These are phyloP conservation scores for Sporothrix brunneoviolacea DNA, from an alignment of 2,329 filamentous ascomycete species.

Conservation along the genomic window DNA sequence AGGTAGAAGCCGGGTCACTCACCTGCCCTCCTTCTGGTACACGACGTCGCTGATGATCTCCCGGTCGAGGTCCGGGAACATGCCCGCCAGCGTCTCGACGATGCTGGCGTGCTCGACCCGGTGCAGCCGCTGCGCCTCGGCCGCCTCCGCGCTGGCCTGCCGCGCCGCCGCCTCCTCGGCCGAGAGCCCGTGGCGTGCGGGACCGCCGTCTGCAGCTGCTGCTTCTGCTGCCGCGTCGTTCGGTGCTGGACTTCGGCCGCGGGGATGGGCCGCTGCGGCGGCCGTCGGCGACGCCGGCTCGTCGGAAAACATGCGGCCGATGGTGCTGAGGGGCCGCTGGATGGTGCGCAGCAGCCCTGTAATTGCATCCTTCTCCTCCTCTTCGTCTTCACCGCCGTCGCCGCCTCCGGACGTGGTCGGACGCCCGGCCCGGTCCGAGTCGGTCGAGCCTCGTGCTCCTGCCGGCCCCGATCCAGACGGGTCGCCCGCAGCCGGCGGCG, in stretches of 20 bases:
- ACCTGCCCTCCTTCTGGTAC: constrained; percentile 89
- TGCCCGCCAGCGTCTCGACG: constrained; percentile 87
- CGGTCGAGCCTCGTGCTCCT: constrained; percentile 34
- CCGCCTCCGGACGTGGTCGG: constrained; percentile 35
- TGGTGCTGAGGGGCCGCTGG: constrained; percentile 81
- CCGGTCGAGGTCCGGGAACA: constrained; percentile 93
- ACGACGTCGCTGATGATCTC: constrained; percentile 97
- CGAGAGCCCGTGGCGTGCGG: constrained; percentile 43
- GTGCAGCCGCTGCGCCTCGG: constrained; percentile 78
- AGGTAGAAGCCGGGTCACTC: constrained; percentile 39
- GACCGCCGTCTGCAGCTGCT: no score
- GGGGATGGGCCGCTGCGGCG: constrained; percentile 28
- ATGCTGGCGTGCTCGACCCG: constrained; percentile 81
- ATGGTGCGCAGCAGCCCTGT: constrained; percentile 82
- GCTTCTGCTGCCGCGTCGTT: constrained; percentile 3
- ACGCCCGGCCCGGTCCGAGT: constrained; percentile 27
- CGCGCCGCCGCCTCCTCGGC: constrained; percentile 84
- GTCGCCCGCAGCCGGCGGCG: neutral
- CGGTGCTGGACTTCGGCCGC: constrained; percentile 17
- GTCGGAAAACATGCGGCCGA: constrained; percentile 89
- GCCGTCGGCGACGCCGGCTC: constrained; percentile 37
- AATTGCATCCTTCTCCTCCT: constrained; percentile 73
- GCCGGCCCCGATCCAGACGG: constrained; percentile 19
- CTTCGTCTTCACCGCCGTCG: constrained; percentile 30
- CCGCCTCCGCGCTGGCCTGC: constrained; percentile 83